phyloP scores from a whole-genome alignment of 2,329 filamentous ascomycete species.

The Fusarium sp. region DNA sequence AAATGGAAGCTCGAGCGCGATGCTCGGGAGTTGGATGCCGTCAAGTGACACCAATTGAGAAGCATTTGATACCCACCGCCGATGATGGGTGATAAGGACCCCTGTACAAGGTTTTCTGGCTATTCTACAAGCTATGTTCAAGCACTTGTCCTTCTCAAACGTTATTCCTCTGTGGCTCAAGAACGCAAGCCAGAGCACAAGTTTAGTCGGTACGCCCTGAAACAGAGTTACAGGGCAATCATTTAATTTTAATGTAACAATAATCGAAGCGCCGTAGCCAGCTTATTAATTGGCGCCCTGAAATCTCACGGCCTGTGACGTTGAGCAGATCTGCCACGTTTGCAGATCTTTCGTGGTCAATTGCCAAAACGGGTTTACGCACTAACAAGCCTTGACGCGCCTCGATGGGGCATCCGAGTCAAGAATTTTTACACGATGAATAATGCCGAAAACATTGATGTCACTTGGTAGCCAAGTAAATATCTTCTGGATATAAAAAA shows the following conservation, averaged over 20 bases:
- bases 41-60: background rate
- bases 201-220: background rate
- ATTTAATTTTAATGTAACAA: background rate
- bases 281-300: background rate
- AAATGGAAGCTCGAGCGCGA: background rate
- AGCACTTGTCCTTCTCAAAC: background rate
- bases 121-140: background rate
- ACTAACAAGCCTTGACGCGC: conserved; percentile 2
- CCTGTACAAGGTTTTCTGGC: background rate
- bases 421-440: background rate
- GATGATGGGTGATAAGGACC: background rate
- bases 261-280: background rate
- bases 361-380: conserved; percentile 14
- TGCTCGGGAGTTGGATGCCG: background rate
- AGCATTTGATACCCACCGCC: background rate
- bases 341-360: conserved; percentile 13
- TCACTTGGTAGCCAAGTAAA: background rate
- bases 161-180: background rate
- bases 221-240: background rate
- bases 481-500: background rate
- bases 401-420: conserved; percentile 8
- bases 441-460: conserved; percentile 5
- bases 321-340: conserved; percentile 21
- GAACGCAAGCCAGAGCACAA: background rate
- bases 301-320: conserved; percentile 7